phyloP scores from a whole-genome alignment of 805 yeast genomes.

The Metschnikowia chrysomelidarum region DNA sequence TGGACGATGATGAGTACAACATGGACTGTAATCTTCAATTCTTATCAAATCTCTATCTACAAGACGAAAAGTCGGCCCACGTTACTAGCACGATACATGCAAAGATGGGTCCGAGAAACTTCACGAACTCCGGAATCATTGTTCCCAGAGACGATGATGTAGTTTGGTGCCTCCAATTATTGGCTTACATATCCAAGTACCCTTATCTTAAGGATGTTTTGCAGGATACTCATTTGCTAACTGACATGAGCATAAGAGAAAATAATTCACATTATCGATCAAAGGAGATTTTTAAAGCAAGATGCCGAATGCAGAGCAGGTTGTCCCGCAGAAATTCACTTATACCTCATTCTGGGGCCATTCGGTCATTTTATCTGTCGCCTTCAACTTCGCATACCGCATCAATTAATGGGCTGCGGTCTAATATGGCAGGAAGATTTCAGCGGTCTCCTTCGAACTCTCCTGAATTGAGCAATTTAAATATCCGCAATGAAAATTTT shows the following conservation, averaged over 20 bases:
- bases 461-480: slow-evolving; percentile 36
- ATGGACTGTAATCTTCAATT: slow-evolving; percentile 44
- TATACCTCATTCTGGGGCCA: slow-evolving; percentile 33
- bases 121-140: slow-evolving; percentile 63
- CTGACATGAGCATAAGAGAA: slow-evolving; percentile 53
- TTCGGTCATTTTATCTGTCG: slow-evolving; percentile 14
- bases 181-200: slow-evolving; percentile 92
- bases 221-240: slow-evolving; percentile 73
- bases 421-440: slow-evolving; percentile 24
- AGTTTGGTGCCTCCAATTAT: slow-evolving; percentile 85
- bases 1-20: slow-evolving; percentile 34
- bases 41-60: slow-evolving; percentile 38
- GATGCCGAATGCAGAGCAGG: slow-evolving; percentile 29
- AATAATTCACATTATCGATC: slow-evolving; percentile 36
- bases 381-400: slow-evolving; percentile 12
- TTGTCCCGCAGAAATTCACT: slow-evolving; percentile 32
- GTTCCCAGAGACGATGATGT: slow-evolving; percentile 92
- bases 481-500: slow-evolving; percentile 31
- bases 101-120: slow-evolving; percentile 35
- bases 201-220: slow-evolving; percentile 71
- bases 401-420: slow-evolving; percentile 4
- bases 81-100: slow-evolving; percentile 27
- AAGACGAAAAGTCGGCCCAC: slow-evolving; percentile 29
- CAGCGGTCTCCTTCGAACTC: slow-evolving; percentile 38
- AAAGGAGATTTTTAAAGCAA: slow-evolving; percentile 35